These are phyloP conservation scores for Perilla frutescens DNA, from an alignment of 257 asterid species.

Conservation along the genomic window DNA sequence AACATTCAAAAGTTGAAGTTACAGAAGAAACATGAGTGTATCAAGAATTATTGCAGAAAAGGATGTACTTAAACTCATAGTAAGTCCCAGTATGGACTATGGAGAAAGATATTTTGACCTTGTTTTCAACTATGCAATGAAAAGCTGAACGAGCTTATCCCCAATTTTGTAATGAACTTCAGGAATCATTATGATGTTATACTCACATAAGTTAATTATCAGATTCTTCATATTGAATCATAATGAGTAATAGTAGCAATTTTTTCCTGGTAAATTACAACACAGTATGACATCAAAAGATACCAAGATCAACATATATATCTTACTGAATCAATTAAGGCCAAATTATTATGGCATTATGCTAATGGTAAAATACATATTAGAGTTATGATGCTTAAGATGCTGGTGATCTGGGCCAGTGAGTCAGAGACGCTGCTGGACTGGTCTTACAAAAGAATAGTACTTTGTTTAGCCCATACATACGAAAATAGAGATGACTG, in stretches of 20 bases:
- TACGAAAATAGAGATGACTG: conserved; percentile 2
- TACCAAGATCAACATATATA: conserved; percentile 4
- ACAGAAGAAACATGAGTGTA: conserved; percentile 6
- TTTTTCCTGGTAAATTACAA: background rate
- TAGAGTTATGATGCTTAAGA: background rate
- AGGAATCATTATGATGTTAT: background rate
- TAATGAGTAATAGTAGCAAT: background rate
- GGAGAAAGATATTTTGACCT: conserved; percentile 8
- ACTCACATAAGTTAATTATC: background rate
- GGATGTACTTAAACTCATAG: background rate
- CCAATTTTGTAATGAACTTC: background rate
- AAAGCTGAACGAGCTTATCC: background rate
- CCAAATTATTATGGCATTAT: background rate
- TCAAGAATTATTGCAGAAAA: conserved; percentile 1
- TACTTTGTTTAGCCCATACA: background rate
- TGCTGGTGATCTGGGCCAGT: background rate
- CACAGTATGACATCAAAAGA: background rate
- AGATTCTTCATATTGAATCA: background rate
- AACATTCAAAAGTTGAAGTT: conserved; percentile 10
- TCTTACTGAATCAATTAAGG: background rate
- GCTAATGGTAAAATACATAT: background rate
- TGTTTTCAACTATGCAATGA: background rate
- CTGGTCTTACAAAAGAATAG: background rate
- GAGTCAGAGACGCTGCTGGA: conserved; percentile 3
- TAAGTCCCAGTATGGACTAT: background rate